phyloP scores from a whole-genome alignment of 208 protist species.

The Crithidia thermophila region DNA sequence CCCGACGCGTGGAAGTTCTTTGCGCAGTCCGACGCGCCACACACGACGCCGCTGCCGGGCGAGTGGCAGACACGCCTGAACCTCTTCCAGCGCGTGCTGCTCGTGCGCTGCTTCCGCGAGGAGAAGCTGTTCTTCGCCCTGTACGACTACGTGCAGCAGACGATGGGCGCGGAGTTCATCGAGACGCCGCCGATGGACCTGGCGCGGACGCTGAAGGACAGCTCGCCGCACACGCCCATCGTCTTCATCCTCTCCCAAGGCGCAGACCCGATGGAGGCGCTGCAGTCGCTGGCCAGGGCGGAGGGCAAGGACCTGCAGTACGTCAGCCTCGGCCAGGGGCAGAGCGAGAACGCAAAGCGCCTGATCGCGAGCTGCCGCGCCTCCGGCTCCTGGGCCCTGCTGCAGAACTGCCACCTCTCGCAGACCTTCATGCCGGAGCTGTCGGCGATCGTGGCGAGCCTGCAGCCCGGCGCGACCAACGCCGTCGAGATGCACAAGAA shows the following conservation, averaged over 20 bases:
- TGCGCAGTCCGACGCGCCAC: conserved; percentile 65
- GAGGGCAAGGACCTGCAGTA: conserved; percentile 81
- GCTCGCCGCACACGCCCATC: conserved; percentile 87
- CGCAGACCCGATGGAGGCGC: conserved; percentile 94
- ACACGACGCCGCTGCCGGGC: conserved; percentile 52
- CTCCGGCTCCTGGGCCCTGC: conserved; percentile 94
- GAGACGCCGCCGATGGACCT: conserved; percentile 96
- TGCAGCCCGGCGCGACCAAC: conserved; percentile 47
- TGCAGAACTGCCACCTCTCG: conserved; percentile 98
- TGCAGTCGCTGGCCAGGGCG: conserved; percentile 93
- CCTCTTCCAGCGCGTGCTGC: conserved; percentile 93
- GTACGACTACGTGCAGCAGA: conserved; percentile 85
- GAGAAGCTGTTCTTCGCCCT: conserved; percentile 95
- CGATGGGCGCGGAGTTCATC: conserved; percentile 93
- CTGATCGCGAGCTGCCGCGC: conserved; percentile 93
- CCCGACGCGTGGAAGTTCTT: conserved; percentile 65
- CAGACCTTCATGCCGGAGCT: conserved; percentile 97
- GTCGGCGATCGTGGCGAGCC: conserved; percentile 88
- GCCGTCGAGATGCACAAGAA: conserved; percentile 65
- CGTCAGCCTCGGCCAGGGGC: conserved; percentile 97
- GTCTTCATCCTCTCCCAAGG: conserved; percentile 98
- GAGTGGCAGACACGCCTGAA: conserved; percentile 64
- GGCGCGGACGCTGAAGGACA: conserved; percentile 85
- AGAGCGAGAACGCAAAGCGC: conserved; percentile 95
- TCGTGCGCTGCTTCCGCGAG: conserved; percentile 94